These are phyloP conservation scores for Citrus cavaleriei DNA, from an alignment of 345 rosid species.

Conservation along the genomic window DNA sequence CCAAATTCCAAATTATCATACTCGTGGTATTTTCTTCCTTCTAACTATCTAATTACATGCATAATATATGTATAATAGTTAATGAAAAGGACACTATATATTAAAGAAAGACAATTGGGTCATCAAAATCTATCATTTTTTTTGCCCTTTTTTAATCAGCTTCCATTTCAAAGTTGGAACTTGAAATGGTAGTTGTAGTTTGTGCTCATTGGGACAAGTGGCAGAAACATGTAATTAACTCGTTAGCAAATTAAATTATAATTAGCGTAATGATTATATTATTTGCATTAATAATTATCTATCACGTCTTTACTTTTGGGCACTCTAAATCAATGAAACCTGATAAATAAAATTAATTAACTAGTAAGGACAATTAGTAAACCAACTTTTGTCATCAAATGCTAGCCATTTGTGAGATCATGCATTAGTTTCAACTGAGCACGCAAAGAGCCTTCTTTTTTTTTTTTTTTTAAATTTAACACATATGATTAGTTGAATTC, in stretches of 20 bases:
- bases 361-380: background rate
- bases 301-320: background rate
- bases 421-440: background rate
- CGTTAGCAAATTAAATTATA: background rate
- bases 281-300: background rate
- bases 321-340: background rate
- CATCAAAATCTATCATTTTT: background rate
- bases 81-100: background rate
- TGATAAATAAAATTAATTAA: background rate
- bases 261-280: background rate
- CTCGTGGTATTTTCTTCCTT: too few species aligned
- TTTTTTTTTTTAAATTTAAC: too few species aligned
- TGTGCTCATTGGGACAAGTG: background rate
- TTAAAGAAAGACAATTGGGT: background rate
- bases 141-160: background rate
- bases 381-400: background rate
- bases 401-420: background rate
- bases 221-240: background rate
- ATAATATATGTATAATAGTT: background rate
- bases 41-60: background rate
- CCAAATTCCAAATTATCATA: too few species aligned
- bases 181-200: background rate
- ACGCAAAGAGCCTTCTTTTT: background rate
- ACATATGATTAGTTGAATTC: too few species aligned
- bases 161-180: conserved; percentile 8